Base-by-base conservation (phyloP, 495 filamentous ascomycete genomes). In the Lichenothelia convexa region DNA sequence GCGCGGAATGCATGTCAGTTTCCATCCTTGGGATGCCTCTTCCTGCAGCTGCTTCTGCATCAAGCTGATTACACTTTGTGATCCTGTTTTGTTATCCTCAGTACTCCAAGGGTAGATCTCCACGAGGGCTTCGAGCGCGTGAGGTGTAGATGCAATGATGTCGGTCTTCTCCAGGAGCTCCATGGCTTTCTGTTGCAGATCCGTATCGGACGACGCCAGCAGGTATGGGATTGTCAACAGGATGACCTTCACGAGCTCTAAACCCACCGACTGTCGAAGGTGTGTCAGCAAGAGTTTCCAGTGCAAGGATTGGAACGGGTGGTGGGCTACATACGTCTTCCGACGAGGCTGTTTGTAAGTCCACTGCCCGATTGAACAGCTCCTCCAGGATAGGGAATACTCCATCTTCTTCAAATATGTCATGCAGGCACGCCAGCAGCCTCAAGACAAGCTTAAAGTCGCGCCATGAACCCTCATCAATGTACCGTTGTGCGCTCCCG, bases 211-310 rank as follows among this genome's bases (percentile, higher is more conserved):
- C 2, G 80, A 75, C 27, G 75, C 71, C 63, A 94, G 73, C 24
- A 87, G 64, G 55, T 94, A 99, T 4, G 89, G 87, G 40, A 95
- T 77, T 0, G 84, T 89, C 27, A 93, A 71, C 26, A 94, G 69
- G 38, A 94, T 91, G 44, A 94, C 81, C 57, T 94, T 94, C 50
- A 92, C 82, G 30, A 99, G 68, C 58, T 95, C 89, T 21, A 73
- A 65, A n/a, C 75, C 75, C 40, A 99, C 64, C 2, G 84, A 80
- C 41, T 56, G 26, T 31, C 4, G 6, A 21, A n/a, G n/a, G n/a
- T n/a, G n/a, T n/a, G n/a, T n/a, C n/a, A 16, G 19, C 33, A 1
- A 39, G 15, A 36, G 27, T 27, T 43, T 38, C 30, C 15, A 40
- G 6, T 6, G 6, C 7, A 21, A 4, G 13, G 8, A 12, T 21